Conservation (phyloP, 768 basidiomycete genomes). For the Phylloporus arenicola region DNA sequence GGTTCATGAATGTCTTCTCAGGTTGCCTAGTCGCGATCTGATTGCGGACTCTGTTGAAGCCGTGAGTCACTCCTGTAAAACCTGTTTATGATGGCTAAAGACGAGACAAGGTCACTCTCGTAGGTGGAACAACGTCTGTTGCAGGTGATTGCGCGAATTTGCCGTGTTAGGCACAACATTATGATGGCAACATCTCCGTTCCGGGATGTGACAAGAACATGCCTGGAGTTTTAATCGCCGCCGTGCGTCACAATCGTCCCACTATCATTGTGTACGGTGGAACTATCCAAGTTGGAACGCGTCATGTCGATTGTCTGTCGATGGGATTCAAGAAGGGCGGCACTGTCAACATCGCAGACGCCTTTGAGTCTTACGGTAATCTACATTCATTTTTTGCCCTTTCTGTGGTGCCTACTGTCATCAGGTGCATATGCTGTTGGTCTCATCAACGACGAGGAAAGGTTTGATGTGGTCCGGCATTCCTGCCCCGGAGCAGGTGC, state of each 20-base stretch:
- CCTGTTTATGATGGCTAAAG: slow-evolving; percentile 5
- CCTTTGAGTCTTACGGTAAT: slow-evolving; percentile 78
- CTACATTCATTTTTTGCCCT: neutral
- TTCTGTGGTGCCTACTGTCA: neutral
- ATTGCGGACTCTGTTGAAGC: slow-evolving; percentile 90
- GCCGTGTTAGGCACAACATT: slow-evolving; percentile 66
- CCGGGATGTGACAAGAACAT: slow-evolving; percentile 93
- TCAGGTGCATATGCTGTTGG: slow-evolving; percentile 72
- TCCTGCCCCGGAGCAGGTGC: slow-evolving; percentile 82
- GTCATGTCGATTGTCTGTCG: slow-evolving; percentile 75
- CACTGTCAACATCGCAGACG: slow-evolving; percentile 76
- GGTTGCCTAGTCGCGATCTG: slow-evolving; percentile 80
- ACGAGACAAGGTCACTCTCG: slow-evolving; percentile 48
- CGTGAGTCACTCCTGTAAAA: slow-evolving; percentile 34
- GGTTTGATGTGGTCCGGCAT: slow-evolving; percentile 79
- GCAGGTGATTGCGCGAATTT: neutral
- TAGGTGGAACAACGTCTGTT: slow-evolving; percentile 19
- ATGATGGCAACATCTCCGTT: slow-evolving; percentile 81
- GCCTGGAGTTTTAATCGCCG: slow-evolving; percentile 86
- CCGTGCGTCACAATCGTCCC: slow-evolving; percentile 80
- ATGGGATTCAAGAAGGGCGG: slow-evolving; percentile 78
- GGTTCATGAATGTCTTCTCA: slow-evolving; percentile 23
- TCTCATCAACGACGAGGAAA: slow-evolving; percentile 73
- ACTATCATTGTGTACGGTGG: slow-evolving; percentile 86
- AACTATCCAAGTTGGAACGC: slow-evolving; percentile 71